These are phyloP conservation scores for Aspergillus mulundensis DNA, from an alignment of 495 filamentous ascomycete genomes.

Conservation along the genomic window DNA sequence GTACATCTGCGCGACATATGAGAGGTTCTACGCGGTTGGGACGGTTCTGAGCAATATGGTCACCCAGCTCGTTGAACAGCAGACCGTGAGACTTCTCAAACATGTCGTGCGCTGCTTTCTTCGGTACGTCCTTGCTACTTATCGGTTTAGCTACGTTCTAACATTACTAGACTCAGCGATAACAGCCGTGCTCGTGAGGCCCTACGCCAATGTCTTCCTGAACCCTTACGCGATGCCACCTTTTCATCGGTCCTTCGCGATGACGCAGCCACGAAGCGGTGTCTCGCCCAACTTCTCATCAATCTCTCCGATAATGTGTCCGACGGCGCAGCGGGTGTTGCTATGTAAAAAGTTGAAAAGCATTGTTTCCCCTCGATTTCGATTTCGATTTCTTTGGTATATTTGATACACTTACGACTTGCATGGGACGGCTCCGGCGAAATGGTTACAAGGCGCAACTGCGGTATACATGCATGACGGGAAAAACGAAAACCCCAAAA, in stretches of 20 bases:
- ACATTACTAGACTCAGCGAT: conserved; percentile 69
- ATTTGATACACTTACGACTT: conserved; percentile 43
- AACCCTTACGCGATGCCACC: conserved; percentile 92
- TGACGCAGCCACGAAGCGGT: conserved; percentile 96
- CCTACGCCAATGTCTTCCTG: conserved; percentile 91
- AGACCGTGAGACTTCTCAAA: conserved; percentile 93
- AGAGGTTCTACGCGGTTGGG: conserved; percentile 98
- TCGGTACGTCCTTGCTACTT: conserved; percentile 51
- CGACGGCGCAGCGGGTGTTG: conserved; percentile 49
- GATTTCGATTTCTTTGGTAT: conserved; percentile 30
- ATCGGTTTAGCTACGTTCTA: neutral
- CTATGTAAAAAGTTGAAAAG: conserved; percentile 44
- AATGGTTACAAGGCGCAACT: conserved; percentile 45
- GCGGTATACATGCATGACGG: conserved; percentile 22
- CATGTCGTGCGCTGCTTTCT: conserved; percentile 98
- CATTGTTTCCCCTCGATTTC: conserved; percentile 31
- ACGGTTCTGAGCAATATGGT: conserved; percentile 99
- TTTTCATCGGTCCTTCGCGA: conserved; percentile 96
- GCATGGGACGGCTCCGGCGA: conserved; percentile 51
- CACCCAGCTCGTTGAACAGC: conserved; percentile 91
- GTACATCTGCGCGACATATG: conserved; percentile 98
- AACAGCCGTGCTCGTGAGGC: conserved; percentile 95
- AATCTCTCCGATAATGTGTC: conserved; percentile 92
- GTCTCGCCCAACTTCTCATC: conserved; percentile 92
- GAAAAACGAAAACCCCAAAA: conserved; percentile 11